These are phyloP conservation scores for Melocanna baccifera DNA, from an alignment of 176 grass and related monocot genomes.

Conservation along the genomic window DNA sequence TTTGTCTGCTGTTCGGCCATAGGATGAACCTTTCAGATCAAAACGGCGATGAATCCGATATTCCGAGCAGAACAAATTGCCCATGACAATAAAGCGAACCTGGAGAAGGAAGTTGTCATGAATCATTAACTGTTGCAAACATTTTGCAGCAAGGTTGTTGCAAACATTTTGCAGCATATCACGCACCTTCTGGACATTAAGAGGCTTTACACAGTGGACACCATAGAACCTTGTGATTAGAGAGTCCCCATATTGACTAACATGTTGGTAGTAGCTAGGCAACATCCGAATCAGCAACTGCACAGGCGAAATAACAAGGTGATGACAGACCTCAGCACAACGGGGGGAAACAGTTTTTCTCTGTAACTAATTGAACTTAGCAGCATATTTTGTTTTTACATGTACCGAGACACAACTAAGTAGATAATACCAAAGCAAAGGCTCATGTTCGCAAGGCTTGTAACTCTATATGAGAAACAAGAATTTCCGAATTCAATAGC, in stretches of 20 bases:
- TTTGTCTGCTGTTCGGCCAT: slow-evolving; percentile 85
- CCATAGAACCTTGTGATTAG: slow-evolving; percentile 80
- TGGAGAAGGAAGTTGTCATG: slow-evolving; percentile 35
- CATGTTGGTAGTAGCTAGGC: slow-evolving; percentile 61
- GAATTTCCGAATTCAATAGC: neutral
- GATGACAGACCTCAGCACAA: slow-evolving; percentile 24
- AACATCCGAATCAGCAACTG: slow-evolving; percentile 76
- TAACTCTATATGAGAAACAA: neutral
- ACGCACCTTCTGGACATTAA: slow-evolving; percentile 62
- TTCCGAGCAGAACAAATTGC: slow-evolving; percentile 94
- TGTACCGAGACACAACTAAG: neutral
- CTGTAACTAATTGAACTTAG: neutral
- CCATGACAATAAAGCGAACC: slow-evolving; percentile 96
- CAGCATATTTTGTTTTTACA: neutral
- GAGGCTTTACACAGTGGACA: slow-evolving; percentile 79
- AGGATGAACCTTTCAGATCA: slow-evolving; percentile 94
- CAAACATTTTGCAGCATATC: too few species aligned
- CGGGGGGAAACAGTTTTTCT: neutral
- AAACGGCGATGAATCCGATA: slow-evolving; percentile 91
- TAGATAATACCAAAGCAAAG: neutral
- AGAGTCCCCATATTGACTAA: slow-evolving; percentile 55
- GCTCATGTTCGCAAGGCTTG: neutral
- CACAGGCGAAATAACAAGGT: slow-evolving; percentile 13
- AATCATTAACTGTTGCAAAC: neutral
- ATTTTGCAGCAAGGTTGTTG: neutral